Conservation (phyloP, 306 rosid species). For the Fragaria vesca region DNA sequence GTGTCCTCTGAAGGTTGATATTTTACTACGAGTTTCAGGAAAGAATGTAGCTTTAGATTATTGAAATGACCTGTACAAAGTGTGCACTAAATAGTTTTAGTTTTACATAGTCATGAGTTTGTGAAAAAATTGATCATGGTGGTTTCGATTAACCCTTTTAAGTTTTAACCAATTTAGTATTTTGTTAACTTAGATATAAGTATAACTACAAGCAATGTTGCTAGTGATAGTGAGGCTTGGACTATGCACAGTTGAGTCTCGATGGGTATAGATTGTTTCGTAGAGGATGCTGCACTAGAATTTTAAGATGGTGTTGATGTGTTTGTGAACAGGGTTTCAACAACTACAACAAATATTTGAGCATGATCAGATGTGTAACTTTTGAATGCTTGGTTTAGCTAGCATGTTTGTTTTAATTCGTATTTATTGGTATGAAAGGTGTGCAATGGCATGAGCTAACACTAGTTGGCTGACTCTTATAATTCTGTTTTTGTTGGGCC, state of each 20-base stretch:
- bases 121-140: too few relatives aligned
- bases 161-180: not conserved
- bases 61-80: not conserved
- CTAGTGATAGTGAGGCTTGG: not conserved
- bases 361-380: not conserved
- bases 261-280: conserved; percentile 7
- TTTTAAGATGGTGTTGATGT: not conserved
- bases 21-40: not conserved
- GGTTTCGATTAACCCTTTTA: not conserved
- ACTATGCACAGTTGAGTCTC: not conserved
- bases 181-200: not conserved
- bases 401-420: not conserved
- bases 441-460: not conserved
- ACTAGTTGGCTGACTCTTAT: not conserved
- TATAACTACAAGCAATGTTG: not conserved
- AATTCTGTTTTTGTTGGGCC: not conserved
- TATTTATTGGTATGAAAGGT: not conserved
- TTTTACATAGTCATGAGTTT: too few relatives aligned
- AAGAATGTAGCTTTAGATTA: not conserved
- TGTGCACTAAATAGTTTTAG: not conserved
- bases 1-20: too few relatives aligned
- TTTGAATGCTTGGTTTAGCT: not conserved
- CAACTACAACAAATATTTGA: not conserved
- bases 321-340: not conserved
- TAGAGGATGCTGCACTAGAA: not conserved